Percentiles rank a stretch among this genome's conserved stretches.
Evolutionary conservation across 352 stramenopile genomes (phyloP).

Genomic region (Blastocystis sp.): DNA sequence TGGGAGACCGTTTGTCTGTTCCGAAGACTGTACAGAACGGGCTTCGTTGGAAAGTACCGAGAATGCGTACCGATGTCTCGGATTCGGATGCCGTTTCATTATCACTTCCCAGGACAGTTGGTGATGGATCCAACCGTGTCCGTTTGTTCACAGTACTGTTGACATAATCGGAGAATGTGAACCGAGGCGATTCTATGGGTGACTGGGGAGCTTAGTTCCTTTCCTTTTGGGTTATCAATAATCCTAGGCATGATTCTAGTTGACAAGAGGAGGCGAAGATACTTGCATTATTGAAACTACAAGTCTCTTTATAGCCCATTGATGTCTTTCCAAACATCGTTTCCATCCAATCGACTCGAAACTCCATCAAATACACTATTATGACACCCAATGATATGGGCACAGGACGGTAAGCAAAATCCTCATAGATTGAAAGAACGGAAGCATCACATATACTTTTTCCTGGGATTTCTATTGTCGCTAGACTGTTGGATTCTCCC

Average conservation of each 20-base stretch:
- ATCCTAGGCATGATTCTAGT: slow-evolving; percentile 30
- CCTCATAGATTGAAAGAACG: background rate
- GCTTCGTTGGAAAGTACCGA: background rate
- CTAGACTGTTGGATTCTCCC: background rate
- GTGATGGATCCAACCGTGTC: no score
- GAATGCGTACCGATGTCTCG: slow-evolving; percentile 4
- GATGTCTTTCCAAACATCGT: background rate
- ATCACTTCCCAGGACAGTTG: background rate
- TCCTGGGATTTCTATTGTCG: background rate
- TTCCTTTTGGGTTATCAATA: slow-evolving; percentile 20
- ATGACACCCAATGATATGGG: no score
- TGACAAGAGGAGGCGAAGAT: slow-evolving; percentile 30
- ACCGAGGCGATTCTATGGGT: background rate
- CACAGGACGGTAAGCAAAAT: no score
- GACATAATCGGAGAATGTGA: slow-evolving; percentile 35
- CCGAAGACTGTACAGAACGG: slow-evolving; percentile 22
- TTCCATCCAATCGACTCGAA: no score
- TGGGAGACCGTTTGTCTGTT: slow-evolving; percentile 15
- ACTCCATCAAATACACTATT: no score
- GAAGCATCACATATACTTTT: background rate
- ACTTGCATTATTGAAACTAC: background rate
- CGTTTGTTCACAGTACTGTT: background rate
- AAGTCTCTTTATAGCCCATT: background rate
- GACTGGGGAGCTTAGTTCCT: background rate
- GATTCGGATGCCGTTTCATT: slow-evolving; percentile 48